Percentiles rank a stretch among this genome's conserved stretches.
These are phyloP conservation scores for Elsinoe fawcettii DNA, from an alignment of 2,329 filamentous ascomycete genomes.

Conservation along the genomic window DNA sequence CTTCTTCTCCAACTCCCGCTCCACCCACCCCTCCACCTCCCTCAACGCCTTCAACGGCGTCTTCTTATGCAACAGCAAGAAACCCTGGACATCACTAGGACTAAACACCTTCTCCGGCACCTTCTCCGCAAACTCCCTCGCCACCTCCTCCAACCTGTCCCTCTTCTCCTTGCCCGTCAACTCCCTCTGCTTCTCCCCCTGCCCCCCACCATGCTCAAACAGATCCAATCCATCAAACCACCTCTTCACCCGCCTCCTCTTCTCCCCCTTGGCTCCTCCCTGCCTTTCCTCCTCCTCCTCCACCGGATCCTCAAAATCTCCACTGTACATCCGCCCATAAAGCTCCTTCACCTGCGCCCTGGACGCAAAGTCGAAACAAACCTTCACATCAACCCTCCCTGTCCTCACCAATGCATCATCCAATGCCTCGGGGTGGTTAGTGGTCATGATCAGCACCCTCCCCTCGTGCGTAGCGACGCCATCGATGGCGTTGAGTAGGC, in stretches of 20 bases:
- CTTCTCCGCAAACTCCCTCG: conserved; percentile 37
- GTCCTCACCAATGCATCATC: conserved; percentile 68
- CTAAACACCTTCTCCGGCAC: conserved; percentile 43
- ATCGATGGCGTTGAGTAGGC: conserved; percentile 75
- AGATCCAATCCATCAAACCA: conserved; percentile 13
- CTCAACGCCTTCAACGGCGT: conserved; percentile 39
- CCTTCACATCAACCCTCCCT: conserved; percentile 61
- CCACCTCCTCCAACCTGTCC: conserved; percentile 33
- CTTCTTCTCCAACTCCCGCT: conserved; percentile 27
- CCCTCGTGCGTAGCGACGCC: conserved; percentile 74
- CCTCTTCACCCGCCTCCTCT: background rate
- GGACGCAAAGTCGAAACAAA: conserved; percentile 49
- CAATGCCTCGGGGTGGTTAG: conserved; percentile 63
- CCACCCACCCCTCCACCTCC: conserved; percentile 36
- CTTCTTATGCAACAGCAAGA: conserved; percentile 44
- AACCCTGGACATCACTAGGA: conserved; percentile 48
- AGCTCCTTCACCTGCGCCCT: conserved; percentile 35
- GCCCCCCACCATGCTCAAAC: conserved; percentile 25
- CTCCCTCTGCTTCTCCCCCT: conserved; percentile 28
- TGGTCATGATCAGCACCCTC: conserved; percentile 73
- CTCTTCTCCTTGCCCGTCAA: background rate
- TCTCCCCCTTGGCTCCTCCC: background rate
- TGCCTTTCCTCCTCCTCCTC: background rate
- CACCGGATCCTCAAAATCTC: background rate
- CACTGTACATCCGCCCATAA: conserved; percentile 33